phyloP scores from a whole-genome alignment of 2,329 filamentous ascomycete species.

The Didymosphaeria variabile region DNA sequence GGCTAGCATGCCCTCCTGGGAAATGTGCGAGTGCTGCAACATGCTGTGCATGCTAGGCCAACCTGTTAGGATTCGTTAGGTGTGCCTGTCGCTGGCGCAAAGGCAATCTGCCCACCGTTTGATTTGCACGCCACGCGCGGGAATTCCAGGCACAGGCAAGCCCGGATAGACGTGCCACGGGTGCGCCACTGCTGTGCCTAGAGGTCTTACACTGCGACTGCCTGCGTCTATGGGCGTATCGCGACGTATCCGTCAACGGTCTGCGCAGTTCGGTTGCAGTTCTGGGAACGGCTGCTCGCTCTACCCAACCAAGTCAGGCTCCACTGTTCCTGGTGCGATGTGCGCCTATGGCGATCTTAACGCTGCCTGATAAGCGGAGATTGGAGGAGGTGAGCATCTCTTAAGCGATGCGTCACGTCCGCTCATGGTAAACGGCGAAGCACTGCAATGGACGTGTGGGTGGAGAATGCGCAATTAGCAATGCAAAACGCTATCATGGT shows the following conservation, averaged over 20 bases:
- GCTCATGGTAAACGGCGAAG: too few relatives aligned
- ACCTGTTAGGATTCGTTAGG: neutral
- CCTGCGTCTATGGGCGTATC: too few relatives aligned
- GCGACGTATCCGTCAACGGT: too few relatives aligned
- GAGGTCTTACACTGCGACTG: too few relatives aligned
- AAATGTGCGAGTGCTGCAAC: neutral
- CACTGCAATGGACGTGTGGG: too few relatives aligned
- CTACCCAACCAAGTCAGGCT: neutral
- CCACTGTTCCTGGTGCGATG: conserved; percentile 4
- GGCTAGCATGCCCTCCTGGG: too few relatives aligned
- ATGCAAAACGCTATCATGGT: neutral
- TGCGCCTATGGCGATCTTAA: conserved; percentile 1
- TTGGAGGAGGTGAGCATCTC: neutral
- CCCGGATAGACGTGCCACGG: too few relatives aligned
- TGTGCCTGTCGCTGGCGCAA: too few relatives aligned
- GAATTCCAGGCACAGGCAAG: neutral
- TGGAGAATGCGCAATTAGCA: neutral
- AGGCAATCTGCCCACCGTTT: conserved; percentile 3
- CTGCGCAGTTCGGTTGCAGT: neutral
- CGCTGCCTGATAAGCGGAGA: conserved; percentile 8
- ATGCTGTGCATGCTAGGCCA: neutral
- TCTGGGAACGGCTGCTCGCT: neutral
- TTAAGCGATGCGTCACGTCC: too few relatives aligned
- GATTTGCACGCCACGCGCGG: conserved; percentile 13
- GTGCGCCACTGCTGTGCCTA: too few relatives aligned